Conservation (phyloP, 306 rosid genomes). For the Coriaria nepalensis region DNA sequence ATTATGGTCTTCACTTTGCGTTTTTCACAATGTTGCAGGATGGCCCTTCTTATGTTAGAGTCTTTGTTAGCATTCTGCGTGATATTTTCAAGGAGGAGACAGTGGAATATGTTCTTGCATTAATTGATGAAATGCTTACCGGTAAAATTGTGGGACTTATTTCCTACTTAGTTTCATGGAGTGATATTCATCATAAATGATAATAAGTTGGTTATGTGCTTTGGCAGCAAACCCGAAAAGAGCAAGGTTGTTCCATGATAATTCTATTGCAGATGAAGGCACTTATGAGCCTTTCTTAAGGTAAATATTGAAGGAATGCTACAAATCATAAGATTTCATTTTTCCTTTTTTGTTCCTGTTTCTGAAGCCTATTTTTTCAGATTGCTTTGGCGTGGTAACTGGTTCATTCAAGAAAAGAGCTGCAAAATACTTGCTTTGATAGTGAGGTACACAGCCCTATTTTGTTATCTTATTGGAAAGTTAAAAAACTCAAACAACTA, state of each 20-base stretch:
- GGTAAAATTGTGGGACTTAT: constrained; percentile 30
- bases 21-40: constrained; percentile 47
- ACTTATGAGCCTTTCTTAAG: constrained; percentile 87
- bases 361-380: constrained; percentile 29
- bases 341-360: background rate
- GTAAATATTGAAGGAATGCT: constrained; percentile 23
- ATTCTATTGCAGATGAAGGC: constrained; percentile 55
- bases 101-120: constrained; percentile 76
- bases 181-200: no score
- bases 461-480: no score
- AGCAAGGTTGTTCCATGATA: constrained; percentile 82
- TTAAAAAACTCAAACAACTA: background rate
- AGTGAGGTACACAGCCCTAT: constrained; percentile 42
- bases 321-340: background rate
- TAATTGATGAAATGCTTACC: constrained; percentile 81
- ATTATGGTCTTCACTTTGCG: background rate
- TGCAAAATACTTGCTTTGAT: constrained; percentile 80
- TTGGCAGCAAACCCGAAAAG: constrained; percentile 77
- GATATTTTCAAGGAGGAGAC: constrained; percentile 91
- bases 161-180: constrained; percentile 6
- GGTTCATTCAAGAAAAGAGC: constrained; percentile 96
- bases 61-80: constrained; percentile 67
- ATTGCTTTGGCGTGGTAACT: constrained; percentile 90
- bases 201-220: constrained; percentile 14
- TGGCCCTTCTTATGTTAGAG: constrained; percentile 80